phyloP scores from a whole-genome alignment of 768 basidiomycete species.

The Wakefieldia striispora region DNA sequence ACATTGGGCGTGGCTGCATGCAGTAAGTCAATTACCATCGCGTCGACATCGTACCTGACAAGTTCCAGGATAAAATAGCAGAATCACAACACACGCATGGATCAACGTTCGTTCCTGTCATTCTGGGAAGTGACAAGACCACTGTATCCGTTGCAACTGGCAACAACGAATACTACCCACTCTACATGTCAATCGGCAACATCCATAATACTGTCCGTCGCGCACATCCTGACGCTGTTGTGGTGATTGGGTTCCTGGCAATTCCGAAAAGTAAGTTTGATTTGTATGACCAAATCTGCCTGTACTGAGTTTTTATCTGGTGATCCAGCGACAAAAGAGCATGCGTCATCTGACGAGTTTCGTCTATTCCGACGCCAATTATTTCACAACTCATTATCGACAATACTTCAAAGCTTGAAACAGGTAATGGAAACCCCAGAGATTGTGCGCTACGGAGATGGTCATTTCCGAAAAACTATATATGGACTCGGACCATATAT shows the following conservation, averaged over 20 bases:
- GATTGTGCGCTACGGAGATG: conserved; percentile 28
- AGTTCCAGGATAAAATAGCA: conserved; percentile 25
- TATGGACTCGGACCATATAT: conserved; percentile 38
- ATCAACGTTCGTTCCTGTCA: background rate
- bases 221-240: background rate
- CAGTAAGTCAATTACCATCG: background rate
- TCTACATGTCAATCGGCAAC: too few relatives aligned
- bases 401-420: conserved; percentile 25
- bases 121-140: too few relatives aligned
- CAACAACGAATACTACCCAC: too few relatives aligned
- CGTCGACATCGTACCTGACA: too few relatives aligned
- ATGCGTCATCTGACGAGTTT: conserved; percentile 14
- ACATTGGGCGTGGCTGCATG: conserved; percentile 13
- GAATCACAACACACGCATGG: conserved; percentile 9
- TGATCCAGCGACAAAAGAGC: conserved; percentile 2
- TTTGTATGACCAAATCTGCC: too few relatives aligned
- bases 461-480: conserved; percentile 26
- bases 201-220: too few relatives aligned
- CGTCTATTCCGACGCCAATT: conserved; percentile 30
- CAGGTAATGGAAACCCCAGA: conserved; percentile 27
- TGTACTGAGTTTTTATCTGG: too few relatives aligned
- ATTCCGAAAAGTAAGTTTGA: conserved; percentile 37
- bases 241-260: conserved; percentile 23
- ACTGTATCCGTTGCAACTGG: too few relatives aligned
- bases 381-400: conserved; percentile 24